Conservation (phyloP, 1,284 basidiomycete species). For the Cryptococcus hybrid region DNA sequence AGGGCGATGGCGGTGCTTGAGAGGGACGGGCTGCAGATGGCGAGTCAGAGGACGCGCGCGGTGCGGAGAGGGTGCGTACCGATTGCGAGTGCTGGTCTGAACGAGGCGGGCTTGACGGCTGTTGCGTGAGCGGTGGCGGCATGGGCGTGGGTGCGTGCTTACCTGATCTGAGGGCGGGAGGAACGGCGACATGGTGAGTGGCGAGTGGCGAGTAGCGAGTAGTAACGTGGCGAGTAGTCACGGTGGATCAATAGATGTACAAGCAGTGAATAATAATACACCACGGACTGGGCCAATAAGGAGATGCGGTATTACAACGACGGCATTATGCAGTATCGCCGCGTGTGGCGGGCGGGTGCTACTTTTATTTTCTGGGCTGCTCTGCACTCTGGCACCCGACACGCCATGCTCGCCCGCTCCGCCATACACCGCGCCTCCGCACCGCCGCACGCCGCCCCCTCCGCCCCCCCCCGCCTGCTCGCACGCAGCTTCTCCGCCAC, state of each 20-base stretch:
- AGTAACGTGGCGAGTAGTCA: too few species aligned
- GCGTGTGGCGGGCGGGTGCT: too few species aligned
- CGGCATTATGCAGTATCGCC: too few species aligned
- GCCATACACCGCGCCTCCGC: constrained; percentile 7
- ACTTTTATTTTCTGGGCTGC: too few species aligned
- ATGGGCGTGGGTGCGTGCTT: background rate
- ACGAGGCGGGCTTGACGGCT: background rate
- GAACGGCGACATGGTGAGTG: constrained; percentile 29
- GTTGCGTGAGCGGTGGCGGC: constrained; percentile 4
- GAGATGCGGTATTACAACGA: too few species aligned
- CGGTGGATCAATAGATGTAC: too few species aligned
- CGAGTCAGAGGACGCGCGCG: background rate
- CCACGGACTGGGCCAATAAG: too few species aligned
- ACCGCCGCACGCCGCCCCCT: constrained; percentile 1
- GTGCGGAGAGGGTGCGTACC: constrained; percentile 12
- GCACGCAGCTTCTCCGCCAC: constrained; percentile 16
- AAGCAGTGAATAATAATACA: too few species aligned
- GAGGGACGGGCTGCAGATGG: constrained; percentile 27
- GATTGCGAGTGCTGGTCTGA: constrained; percentile 37
- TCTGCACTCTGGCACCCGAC: background rate
- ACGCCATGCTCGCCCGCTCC: constrained; percentile 10
- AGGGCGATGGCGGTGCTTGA: constrained; percentile 33
- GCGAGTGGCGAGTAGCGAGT: background rate
- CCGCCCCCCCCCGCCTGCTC: constrained; percentile 9
- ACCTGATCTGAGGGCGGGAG: constrained; percentile 37